phyloP scores from a whole-genome alignment of 2,329 filamentous ascomycete genomes.

The Colletotrichum sansevieriae region DNA sequence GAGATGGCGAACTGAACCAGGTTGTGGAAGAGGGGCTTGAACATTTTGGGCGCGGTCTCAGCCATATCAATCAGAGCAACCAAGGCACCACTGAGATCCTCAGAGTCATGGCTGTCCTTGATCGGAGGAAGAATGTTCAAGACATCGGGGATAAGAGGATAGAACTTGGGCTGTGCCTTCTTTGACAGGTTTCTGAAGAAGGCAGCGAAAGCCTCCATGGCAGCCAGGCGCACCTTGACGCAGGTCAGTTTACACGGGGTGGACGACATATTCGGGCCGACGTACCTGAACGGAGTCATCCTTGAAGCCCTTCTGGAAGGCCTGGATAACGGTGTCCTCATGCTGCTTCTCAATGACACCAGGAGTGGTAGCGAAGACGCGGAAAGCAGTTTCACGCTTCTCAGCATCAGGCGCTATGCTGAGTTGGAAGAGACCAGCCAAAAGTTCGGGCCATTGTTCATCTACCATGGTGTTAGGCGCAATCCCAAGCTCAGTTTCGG shows the following conservation, averaged over 20 bases:
- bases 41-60: slow-evolving; percentile 96
- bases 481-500: slow-evolving; percentile 3
- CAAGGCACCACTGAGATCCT: slow-evolving; percentile 90
- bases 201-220: slow-evolving; percentile 95
- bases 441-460: slow-evolving; percentile 89
- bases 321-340: slow-evolving; percentile 87
- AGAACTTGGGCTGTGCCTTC: slow-evolving; percentile 91
- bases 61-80: slow-evolving; percentile 94
- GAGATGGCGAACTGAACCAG: slow-evolving; percentile 93
- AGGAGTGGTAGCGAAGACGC: slow-evolving; percentile 95
- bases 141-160: slow-evolving; percentile 86
- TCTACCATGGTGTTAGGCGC: slow-evolving; percentile 60
- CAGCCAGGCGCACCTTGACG: slow-evolving; percentile 83
- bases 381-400: slow-evolving; percentile 92
- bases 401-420: slow-evolving; percentile 87
- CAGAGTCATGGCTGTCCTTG: slow-evolving; percentile 90
- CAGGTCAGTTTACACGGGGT: neutral
- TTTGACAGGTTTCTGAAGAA: slow-evolving; percentile 94
- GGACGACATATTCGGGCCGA: neutral
- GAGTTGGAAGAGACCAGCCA: slow-evolving; percentile 87
- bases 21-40: slow-evolving; percentile 92
- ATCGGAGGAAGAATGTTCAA: slow-evolving; percentile 95
- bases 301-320: slow-evolving; percentile 92
- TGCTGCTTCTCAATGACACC: slow-evolving; percentile 97
- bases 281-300: slow-evolving; percentile 83